Base-by-base conservation (phyloP, 352 stramenopile species). In the Pythium chondricola region DNA sequence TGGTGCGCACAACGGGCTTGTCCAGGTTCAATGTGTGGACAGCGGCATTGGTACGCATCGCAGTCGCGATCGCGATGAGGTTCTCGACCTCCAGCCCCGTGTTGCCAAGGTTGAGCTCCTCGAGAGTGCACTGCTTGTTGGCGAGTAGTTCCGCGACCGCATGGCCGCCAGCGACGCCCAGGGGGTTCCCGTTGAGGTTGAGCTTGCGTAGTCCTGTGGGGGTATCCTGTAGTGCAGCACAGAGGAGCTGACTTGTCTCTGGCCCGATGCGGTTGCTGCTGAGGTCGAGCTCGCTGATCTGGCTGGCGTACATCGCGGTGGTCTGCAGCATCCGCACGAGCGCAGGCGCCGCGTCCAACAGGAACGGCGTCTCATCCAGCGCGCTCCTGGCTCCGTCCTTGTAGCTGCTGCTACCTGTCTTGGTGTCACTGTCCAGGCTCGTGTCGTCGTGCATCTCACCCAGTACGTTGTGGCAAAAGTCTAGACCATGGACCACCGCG, bases 11-110 rank as follows among this genome's bases (percentile, higher is more conserved):
- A 0, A 85, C 45, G 1, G 75, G 75, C 26, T 85, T 87, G 58
- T 87, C 78, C 4, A 89, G 56, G 27, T 82, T 78, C 22, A 89
- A 43, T 10, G 50, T 37, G 2, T 55, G 11, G 2, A 89, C 61
- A 13, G 33, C 57, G 14, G 21, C 25, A 48, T 89, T 89, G 0
- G 30, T 25, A 2, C 71, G 67, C 29, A 89, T 48, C 1, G 70
- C 74, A 10, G 69, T 66, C 4, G 69, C 53, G 39, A 89, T 83
- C n/a, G 73, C 69, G 16, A 89, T 69, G 32, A 89, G 58, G 35
- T 85, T 89, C 43, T 76, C 74, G 5, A 67, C 55, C 25, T 84
- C 65, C 16, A 88, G 45, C 25, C 72, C 63, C 3, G 77, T 83
- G 59, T 73, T 78, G 25, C 65, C 68, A 7, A 86, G 36, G 36